Conservation (phyloP, 352 stramenopile genomes). For the Globisporangium alternatum region DNA sequence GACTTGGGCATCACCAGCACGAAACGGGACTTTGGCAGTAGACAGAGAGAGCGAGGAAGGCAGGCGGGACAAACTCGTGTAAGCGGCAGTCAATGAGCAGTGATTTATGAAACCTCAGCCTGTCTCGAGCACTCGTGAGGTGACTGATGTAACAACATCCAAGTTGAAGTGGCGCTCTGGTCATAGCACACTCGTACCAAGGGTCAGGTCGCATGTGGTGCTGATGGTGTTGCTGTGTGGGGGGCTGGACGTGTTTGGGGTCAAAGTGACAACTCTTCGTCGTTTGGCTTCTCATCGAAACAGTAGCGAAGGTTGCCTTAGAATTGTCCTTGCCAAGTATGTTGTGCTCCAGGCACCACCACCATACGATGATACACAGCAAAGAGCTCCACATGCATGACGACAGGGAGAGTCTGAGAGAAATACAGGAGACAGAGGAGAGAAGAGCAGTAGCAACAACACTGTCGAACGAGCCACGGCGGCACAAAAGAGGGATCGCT, state of each 20-base stretch:
- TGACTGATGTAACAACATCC: background rate
- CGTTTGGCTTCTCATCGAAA: background rate
- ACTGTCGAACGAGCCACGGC: conserved; percentile 5
- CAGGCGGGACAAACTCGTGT: background rate
- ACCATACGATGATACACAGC: background rate
- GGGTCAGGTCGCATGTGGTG: too few relatives aligned
- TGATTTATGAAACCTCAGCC: background rate
- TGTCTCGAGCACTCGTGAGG: background rate
- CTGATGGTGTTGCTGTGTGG: too few relatives aligned
- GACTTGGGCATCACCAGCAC: conserved; percentile 4
- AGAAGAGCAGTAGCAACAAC: background rate
- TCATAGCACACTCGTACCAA: background rate
- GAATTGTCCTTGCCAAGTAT: background rate
- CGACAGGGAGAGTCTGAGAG: background rate
- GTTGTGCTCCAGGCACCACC: background rate
- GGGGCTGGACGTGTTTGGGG: too few relatives aligned
- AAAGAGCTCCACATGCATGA: background rate
- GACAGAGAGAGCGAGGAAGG: background rate
- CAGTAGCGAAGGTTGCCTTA: background rate
- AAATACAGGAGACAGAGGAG: background rate
- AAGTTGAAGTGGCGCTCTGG: background rate
- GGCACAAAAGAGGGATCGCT: conserved; percentile 11
- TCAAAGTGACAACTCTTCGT: background rate
- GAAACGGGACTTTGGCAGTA: background rate
- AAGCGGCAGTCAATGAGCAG: conserved; percentile 1